Base-by-base conservation (phyloP, 2,329 filamentous ascomycete species). In the Magnaporthiopsis rhizophila region DNA sequence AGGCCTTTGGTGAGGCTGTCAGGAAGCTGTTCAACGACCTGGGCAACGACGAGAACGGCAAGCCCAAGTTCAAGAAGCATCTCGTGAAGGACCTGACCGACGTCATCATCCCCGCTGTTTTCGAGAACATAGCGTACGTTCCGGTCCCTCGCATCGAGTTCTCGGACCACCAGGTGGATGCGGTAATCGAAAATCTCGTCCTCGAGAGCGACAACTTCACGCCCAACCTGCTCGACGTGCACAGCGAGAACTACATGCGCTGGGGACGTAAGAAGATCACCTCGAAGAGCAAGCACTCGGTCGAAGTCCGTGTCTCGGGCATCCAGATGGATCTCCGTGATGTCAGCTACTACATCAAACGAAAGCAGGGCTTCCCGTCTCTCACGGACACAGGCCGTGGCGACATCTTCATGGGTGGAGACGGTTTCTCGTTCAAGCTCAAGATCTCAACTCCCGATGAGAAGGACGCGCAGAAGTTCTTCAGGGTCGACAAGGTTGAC, bases 191-290 rank as follows among this genome's bases (percentile, higher is more conserved):
- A 80, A 99, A 99, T 76, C 81, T 99, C 13, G 89, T 97, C 59
- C 85, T 99, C 63, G 95, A 99, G 79, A 93, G 91, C 69, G 93
- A 98, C 81, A 99, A 99, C 78, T 87, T 99, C 70, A 92, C 93
- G 78, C 95, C 95, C 68, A 99, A 99, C 71, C 83, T 94, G 6
- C 77, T 96, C 56, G 94, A 99, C 76, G 83, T 98, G 67, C 86
- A 88, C 65, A 95, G 87, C 73, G 93, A 98, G 79, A 95, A 98
- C 80, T 96, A 95, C 80, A 92, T 93, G 85, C 88, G 91, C 69
- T 97, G 90, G 88, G 95, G 94, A 53, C 92, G 95, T 73, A 97
- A 96, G 87, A 89, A 88, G 74, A 83, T 92, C 70, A 80, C 84
- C 71, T 96, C 85, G 82, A 91, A 89, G 81, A 89, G 87, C 76